Base-by-base conservation (phyloP, 2,329 filamentous ascomycete species). In the Beauveria asiatica region DNA sequence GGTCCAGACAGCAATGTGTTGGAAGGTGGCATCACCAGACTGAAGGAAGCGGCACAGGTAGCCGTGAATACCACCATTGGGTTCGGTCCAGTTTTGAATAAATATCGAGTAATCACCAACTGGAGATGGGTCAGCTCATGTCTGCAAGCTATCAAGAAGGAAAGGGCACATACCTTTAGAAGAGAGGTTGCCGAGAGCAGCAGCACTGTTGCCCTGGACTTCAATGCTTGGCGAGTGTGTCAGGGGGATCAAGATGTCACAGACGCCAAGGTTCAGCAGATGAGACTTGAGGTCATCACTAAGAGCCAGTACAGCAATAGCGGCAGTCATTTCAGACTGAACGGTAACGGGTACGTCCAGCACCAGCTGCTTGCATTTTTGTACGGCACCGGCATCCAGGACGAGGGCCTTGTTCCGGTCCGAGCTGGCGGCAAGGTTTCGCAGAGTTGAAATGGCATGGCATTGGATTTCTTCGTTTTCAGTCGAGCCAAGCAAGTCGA, bases 391-490 rank as follows among this genome's bases (percentile, higher is more conserved):
- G 39, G 94, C 94, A 74, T 97, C 92, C 53, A 99, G 78, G 1
- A 99, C 94, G n/a, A 99, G 82, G 61, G 95, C 90, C 77, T 99
- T 99, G 82, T 99, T 99, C 64, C 91, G 87, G 72, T 99, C 94
- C 8, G 93, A 97, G 75, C 92, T 97, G 59, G 94, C 94, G 7
- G 94, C 94, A 61, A 99, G 81, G 69, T 99, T 99, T 64, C 94
- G 86, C 53, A 99, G 82, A 0, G 94, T 99, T 5, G 94, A 97
- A 65, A 99, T 99, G 61, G 94, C 94, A 70, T 99, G 94, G 71
- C 94, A 99, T 72, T 99, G 94, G 56, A 99, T 99, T 72, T 99
- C 94, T 74, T 99, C 94, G 70, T 97, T 97, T 67, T 97, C 93
- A 0, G 92, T 97, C 10, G 92, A 95, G 56, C 94, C 93, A 8